These are phyloP conservation scores for Lodderomyces oxycetoniae DNA, from an alignment of 1,139 yeast genomes.

Conservation along the genomic window DNA sequence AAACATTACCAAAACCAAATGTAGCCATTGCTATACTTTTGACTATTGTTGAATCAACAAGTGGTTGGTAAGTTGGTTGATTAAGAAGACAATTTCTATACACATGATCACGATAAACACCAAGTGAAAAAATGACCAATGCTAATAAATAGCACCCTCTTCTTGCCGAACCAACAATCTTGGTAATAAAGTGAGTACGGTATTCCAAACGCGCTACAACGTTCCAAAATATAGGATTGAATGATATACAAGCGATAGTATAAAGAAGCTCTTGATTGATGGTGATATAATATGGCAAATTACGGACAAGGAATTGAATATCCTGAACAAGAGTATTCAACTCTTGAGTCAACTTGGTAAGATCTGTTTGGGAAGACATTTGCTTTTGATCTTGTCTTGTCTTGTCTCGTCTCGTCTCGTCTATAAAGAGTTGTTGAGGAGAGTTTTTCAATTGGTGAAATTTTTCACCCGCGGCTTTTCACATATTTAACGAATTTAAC, in stretches of 20 bases:
- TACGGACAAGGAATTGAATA: conserved; percentile 16
- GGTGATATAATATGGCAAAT: conserved; percentile 23
- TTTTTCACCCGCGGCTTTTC: too few relatives aligned
- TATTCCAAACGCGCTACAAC: conserved; percentile 84
- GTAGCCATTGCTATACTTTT: conserved; percentile 29
- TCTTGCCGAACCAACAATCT: conserved; percentile 57
- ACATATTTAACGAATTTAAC: too few relatives aligned
- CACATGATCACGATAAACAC: conserved; percentile 73
- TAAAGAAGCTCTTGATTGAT: conserved; percentile 21
- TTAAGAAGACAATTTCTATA: conserved; percentile 54
- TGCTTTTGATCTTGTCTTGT: too few relatives aligned
- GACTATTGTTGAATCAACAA: conserved; percentile 33
- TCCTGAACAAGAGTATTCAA: conserved; percentile 13
- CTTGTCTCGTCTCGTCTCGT: too few relatives aligned
- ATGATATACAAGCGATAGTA: conserved; percentile 61
- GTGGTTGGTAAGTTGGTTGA: conserved; percentile 54
- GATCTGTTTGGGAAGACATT: too few relatives aligned
- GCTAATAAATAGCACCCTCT: conserved; percentile 85
- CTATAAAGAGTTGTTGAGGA: too few relatives aligned
- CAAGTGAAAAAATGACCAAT: conserved; percentile 72
- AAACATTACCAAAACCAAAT: conserved; percentile 68
- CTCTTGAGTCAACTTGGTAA: conserved; percentile 6
- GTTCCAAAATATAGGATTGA: conserved; percentile 96
- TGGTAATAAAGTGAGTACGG: conserved; percentile 68
- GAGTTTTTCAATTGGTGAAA: too few relatives aligned